A percentile compares a stretch with the other conserved stretches of the same genome.
Evolutionary conservation across 1,284 basidiomycete species (phyloP).

Genomic region (Schizophyllum amplum): DNA sequence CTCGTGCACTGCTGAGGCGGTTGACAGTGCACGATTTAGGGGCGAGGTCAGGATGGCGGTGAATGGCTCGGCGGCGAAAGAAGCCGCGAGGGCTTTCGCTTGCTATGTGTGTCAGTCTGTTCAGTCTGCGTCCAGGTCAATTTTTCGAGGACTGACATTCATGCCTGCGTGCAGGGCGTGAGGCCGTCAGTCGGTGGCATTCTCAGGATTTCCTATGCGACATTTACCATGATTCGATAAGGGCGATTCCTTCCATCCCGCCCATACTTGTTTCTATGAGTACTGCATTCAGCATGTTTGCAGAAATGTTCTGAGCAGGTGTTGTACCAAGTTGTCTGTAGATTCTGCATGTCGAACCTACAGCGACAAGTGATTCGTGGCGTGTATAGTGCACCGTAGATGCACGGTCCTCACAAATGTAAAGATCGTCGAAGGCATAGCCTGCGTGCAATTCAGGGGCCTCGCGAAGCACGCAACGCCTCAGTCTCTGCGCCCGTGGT

Average conservation of each 20-base stretch:
- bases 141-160: slow-evolving; percentile 20
- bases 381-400: not conserved
- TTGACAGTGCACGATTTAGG: slow-evolving; percentile 63
- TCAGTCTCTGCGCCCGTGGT: too few species aligned
- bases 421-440: slow-evolving; percentile 5
- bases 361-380: not conserved
- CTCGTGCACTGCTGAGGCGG: slow-evolving; percentile 52
- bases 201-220: too few species aligned
- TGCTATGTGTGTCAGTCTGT: slow-evolving; percentile 36
- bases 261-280: slow-evolving; percentile 51
- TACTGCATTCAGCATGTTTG: not conserved
- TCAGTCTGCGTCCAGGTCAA: slow-evolving; percentile 1
- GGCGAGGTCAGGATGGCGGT: slow-evolving; percentile 69
- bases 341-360: slow-evolving; percentile 73
- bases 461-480: too few species aligned
- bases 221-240: slow-evolving; percentile 67
- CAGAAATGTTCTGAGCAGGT: not conserved
- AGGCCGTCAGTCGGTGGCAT: too few species aligned
- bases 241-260: slow-evolving; percentile 75
- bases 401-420: slow-evolving; percentile 10
- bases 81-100: slow-evolving; percentile 62
- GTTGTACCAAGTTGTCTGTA: slow-evolving; percentile 46
- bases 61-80: slow-evolving; percentile 47
- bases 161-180: too few species aligned
- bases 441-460: too few species aligned